A percentile compares a stretch with the other conserved stretches of the same genome.
These are phyloP conservation scores for Hondaea fermentalgiana DNA, from an alignment of 108 stramenopile genomes.

Conservation along the genomic window DNA sequence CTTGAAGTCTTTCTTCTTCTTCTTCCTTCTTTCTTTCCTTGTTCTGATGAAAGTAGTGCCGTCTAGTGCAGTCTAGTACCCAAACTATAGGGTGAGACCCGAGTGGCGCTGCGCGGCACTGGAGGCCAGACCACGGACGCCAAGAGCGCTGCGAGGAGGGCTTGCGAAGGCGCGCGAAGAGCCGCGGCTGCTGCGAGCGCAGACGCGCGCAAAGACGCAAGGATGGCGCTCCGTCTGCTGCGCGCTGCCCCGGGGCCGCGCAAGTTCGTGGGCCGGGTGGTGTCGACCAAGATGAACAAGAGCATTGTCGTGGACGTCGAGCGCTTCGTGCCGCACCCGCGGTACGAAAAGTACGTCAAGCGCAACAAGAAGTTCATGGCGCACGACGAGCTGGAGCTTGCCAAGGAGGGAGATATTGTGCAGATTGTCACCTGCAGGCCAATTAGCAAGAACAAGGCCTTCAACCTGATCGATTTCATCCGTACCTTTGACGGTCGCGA, in stretches of 20 bases:
- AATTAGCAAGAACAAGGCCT: conserved; percentile 70
- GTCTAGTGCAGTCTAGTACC: no score
- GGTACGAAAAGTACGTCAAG: conserved; percentile 59
- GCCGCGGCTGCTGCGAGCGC: neutral
- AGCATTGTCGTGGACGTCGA: conserved; percentile 79
- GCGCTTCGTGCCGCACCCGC: conserved; percentile 60
- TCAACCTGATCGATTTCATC: conserved; percentile 70
- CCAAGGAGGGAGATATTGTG: conserved; percentile 66
- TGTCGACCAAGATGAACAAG: conserved; percentile 75
- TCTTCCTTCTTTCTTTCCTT: no score
- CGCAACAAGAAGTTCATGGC: conserved; percentile 79
- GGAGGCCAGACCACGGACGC: neutral
- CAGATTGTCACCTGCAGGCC: conserved; percentile 78
- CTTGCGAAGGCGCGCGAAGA: neutral
- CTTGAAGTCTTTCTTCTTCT: no score
- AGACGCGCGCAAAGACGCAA: neutral
- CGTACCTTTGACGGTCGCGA: conserved; percentile 25
- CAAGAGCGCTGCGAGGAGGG: neutral
- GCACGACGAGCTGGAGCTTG: conserved; percentile 74
- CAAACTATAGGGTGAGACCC: no score
- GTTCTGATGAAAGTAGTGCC: no score
- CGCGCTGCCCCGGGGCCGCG: neutral
- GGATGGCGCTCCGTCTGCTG: neutral
- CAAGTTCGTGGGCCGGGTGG: conserved; percentile 65
- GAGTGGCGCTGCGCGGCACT: no score